phyloP scores from a whole-genome alignment of 1,284 basidiomycete species.

The Coniophora puteana region DNA sequence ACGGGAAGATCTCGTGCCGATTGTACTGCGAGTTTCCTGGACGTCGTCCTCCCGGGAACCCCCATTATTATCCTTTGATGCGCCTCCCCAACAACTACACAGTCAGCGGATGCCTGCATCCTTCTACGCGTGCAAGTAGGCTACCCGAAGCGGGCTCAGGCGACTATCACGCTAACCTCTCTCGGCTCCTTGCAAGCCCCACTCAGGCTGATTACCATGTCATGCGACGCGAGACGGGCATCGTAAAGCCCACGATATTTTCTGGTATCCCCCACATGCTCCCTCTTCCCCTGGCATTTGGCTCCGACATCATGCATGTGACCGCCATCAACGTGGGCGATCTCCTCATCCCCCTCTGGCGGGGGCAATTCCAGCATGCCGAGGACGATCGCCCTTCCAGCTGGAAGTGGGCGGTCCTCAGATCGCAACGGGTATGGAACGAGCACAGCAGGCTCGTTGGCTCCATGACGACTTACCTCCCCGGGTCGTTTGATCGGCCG shows the following conservation, averaged over 20 bases:
- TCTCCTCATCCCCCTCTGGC: constrained; percentile 27
- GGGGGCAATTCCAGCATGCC: constrained; percentile 22
- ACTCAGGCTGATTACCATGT: constrained; percentile 7
- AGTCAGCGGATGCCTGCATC: constrained; percentile 10
- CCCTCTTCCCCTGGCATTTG: constrained; percentile 21
- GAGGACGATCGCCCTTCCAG: constrained; percentile 11
- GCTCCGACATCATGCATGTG: constrained; percentile 36
- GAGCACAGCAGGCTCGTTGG: constrained; percentile 28
- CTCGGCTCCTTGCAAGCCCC: constrained; percentile 1
- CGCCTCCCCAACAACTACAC: constrained; percentile 7
- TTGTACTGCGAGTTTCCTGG: constrained; percentile 17
- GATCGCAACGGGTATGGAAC: constrained; percentile 19
- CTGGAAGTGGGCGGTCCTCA: constrained; percentile 33
- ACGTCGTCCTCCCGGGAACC: constrained; percentile 15
- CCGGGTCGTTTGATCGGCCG: constrained; percentile 28
- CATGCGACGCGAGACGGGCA: constrained; percentile 8
- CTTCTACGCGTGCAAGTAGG: constrained; percentile 1
- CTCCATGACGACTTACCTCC: constrained; percentile 24
- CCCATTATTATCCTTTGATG: constrained; percentile 18
- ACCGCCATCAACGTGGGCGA: constrained; percentile 27
- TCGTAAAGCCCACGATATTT: constrained; percentile 10
- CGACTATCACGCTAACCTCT: constrained; percentile 8
- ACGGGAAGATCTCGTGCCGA: constrained; percentile 19
- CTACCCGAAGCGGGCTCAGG: constrained; percentile 6
- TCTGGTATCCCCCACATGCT: constrained; percentile 14